Evolutionary conservation across 441 rosid species (phyloP), one percentile per base, ranked within the genome.

Genomic region (Pelargonium myrrhifolium): DNA sequence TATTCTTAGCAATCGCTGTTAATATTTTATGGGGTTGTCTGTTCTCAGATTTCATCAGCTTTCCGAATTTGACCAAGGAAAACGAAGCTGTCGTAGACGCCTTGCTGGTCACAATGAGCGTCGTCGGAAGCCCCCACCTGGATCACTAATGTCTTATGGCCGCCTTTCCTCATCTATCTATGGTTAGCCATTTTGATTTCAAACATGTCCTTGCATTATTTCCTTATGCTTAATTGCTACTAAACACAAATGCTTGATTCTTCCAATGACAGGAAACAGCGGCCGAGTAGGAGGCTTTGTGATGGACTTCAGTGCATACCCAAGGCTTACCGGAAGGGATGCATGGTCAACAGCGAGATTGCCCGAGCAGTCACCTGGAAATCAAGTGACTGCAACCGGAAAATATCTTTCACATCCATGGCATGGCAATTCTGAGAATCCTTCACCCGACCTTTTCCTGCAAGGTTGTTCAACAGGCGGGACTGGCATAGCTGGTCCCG

Each of bases 71-170:
- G 97, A 94, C 82, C 89, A 84, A 67, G 96, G 85, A 65, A 94
- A 94, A 71, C 69, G 97, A 68, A 91, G 97, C 68, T 93, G 99
- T 73, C 84, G 99, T 17, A 83, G 96, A 77, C 84, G 97, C 39
- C 83, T 93, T 9, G 96, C 99, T 51, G 97, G 96, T 20, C 99
- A 93, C 65, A 93, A 93, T 39, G 89, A 89, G 80, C 88, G 97
- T 18, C 73, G 97, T 12, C 85, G 99, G 87, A 94, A 94, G 85
- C 96, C 96, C 6, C 85, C 88, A 26, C 75, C 88, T 2, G 88
- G 88, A 45, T 77, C 87, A 26, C 66, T 89, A 22, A 53, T 83
- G 66, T 59, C 90, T 56, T 68, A 71, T 68, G 67, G 81, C 66
- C 74, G 80, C 26, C 72, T 77, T 21, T 53, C 86, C 67, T 66